Conservation (phyloP, 2,329 filamentous ascomycete genomes). For the Byssothecium circinans region DNA sequence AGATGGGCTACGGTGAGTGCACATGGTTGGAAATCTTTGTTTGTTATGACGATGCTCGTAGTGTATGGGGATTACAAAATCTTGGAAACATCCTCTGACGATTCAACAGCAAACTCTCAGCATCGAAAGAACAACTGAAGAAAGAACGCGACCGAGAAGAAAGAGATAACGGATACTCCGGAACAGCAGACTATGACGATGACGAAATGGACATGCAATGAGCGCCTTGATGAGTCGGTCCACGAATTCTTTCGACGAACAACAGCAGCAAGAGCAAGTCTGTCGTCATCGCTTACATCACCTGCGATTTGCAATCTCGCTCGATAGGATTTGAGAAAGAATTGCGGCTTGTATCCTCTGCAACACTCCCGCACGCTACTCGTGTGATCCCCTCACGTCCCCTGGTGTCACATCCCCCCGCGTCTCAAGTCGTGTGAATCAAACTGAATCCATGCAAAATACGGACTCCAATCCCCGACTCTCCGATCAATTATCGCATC, state of each 20-base stretch:
- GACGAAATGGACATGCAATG: constrained; percentile 45
- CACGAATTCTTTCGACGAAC: no score
- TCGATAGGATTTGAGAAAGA: not conserved
- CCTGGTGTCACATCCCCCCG: not conserved
- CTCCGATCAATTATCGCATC: not conserved
- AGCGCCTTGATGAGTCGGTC: constrained; percentile 3
- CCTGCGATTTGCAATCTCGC: not conserved
- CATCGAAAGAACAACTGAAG: constrained; percentile 74
- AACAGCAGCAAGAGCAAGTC: not conserved
- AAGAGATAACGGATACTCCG: constrained; percentile 55
- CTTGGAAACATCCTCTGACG: constrained; percentile 2
- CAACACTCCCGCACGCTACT: not conserved
- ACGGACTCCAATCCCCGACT: not conserved
- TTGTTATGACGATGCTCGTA: not conserved
- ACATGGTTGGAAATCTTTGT: no score
- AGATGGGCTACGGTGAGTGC: constrained; percentile 69
- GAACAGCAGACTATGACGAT: constrained; percentile 64
- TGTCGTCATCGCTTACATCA: no score
- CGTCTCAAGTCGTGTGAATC: not conserved
- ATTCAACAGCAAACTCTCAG: constrained; percentile 67
- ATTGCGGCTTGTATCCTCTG: not conserved
- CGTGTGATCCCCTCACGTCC: not conserved
- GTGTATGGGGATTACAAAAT: not conserved
- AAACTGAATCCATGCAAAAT: no score
- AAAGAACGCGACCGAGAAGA: constrained; percentile 76